These are phyloP conservation scores for Neurospora sp. DNA, from an alignment of 495 filamentous ascomycete species.

Conservation along the genomic window DNA sequence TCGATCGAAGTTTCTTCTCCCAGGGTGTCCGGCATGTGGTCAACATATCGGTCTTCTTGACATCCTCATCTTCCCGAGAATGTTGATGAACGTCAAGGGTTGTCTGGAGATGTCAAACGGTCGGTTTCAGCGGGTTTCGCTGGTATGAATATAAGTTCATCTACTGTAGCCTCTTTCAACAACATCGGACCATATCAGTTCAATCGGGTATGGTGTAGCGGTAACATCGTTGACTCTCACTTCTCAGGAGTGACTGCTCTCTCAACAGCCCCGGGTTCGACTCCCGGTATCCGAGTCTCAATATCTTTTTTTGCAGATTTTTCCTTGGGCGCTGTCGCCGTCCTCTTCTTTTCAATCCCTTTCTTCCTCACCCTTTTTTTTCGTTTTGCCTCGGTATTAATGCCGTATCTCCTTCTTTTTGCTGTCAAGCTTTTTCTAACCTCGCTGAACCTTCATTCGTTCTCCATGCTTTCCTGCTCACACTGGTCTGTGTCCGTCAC, in stretches of 20 bases:
- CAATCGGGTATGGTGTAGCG: not conserved
- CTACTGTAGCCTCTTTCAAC: accelerated
- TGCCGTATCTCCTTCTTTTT: not conserved
- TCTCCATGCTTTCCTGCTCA: not conserved
- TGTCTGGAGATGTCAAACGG: too few species aligned
- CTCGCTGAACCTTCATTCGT: too few species aligned
- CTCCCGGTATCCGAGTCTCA: not conserved
- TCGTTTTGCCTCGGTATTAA: too few species aligned
- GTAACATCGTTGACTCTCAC: not conserved
- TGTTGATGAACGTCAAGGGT: not conserved
- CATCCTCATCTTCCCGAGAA: not conserved
- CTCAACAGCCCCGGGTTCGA: not conserved
- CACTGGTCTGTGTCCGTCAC: not conserved
- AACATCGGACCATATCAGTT: not conserved
- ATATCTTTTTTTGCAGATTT: not conserved
- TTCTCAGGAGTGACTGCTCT: not conserved
- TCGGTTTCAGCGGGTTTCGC: too few species aligned
- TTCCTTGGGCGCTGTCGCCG: not conserved
- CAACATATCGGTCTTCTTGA: not conserved
- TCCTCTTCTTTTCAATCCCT: not conserved
- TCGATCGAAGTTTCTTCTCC: not conserved
- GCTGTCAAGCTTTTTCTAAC: too few species aligned
- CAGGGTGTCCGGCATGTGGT: not conserved
- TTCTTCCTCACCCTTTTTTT: not conserved
- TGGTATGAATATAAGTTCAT: not conserved